Conservation (phyloP, 169 alveolate species). For the Plasmodium ovale region DNA sequence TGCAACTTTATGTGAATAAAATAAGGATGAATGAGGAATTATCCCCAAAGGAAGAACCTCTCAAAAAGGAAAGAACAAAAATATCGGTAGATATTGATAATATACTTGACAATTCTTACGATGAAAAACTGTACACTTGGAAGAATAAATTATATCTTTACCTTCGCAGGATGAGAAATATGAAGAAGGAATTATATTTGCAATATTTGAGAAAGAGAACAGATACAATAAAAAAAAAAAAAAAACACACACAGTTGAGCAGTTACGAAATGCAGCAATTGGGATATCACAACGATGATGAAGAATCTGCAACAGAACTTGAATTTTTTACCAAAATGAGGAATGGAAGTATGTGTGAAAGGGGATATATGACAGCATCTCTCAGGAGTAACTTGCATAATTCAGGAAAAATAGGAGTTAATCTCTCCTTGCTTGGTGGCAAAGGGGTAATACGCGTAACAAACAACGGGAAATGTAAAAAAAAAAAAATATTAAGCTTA, state of each 20-base stretch:
- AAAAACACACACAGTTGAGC: no score
- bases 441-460: no score
- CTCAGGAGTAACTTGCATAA: no score
- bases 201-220: conserved; percentile 24
- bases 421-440: no score
- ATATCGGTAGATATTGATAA: conserved; percentile 11
- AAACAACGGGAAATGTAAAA: not conserved
- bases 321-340: no score
- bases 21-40: not conserved
- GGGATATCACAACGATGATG: no score
- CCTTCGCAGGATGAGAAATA: conserved; percentile 17
- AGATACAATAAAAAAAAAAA: not conserved
- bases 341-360: not conserved
- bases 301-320: no score
- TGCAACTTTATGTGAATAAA: conserved; percentile 14
- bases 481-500: conserved; percentile 30
- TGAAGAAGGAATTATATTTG: conserved; percentile 16
- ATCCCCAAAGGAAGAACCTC: not conserved
- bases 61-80: not conserved
- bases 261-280: no score
- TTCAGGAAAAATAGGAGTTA: no score
- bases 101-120: conserved; percentile 14
- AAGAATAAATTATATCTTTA: conserved; percentile 12
- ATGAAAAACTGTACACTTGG: conserved; percentile 20
- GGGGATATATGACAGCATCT: not conserved